These are phyloP conservation scores for Comarum palustre DNA, from an alignment of 306 rosid species.

Conservation along the genomic window DNA sequence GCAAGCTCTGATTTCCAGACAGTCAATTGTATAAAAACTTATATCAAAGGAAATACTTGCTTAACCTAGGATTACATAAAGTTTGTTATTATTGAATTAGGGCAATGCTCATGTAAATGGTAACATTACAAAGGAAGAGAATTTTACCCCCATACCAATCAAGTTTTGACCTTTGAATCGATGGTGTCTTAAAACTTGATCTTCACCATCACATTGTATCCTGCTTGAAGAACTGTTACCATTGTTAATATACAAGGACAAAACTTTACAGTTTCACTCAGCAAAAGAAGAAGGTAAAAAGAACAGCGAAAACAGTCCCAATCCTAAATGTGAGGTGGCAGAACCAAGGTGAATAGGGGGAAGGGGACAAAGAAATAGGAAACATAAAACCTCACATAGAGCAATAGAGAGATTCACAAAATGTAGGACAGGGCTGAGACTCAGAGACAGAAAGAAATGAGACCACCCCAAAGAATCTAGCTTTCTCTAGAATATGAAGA, in stretches of 20 bases:
- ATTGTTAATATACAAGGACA: not conserved
- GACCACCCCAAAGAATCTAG: not conserved
- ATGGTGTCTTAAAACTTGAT: not conserved
- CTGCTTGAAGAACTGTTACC: not conserved
- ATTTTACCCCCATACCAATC: not conserved
- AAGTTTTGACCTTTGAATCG: not conserved
- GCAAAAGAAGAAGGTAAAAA: not conserved
- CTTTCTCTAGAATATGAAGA: not conserved
- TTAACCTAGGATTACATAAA: not conserved
- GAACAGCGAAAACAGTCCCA: not conserved
- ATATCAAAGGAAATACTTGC: not conserved
- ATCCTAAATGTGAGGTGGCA: constrained; percentile 29
- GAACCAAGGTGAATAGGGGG: not conserved
- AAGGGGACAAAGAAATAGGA: constrained; percentile 5
- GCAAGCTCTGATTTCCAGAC: constrained; percentile 4
- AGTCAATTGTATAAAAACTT: not conserved
- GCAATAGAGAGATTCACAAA: constrained; percentile 1
- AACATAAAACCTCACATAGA: constrained; percentile 1
- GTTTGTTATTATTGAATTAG: not conserved
- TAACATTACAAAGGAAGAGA: not conserved
- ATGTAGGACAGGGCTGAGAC: constrained; percentile 20
- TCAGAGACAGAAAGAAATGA: not conserved
- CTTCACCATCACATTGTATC: too few species aligned
- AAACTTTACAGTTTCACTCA: not conserved
- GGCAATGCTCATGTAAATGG: not conserved